These are phyloP conservation scores for Heritiera fomes DNA, from an alignment of 345 rosid genomes.

Conservation along the genomic window DNA sequence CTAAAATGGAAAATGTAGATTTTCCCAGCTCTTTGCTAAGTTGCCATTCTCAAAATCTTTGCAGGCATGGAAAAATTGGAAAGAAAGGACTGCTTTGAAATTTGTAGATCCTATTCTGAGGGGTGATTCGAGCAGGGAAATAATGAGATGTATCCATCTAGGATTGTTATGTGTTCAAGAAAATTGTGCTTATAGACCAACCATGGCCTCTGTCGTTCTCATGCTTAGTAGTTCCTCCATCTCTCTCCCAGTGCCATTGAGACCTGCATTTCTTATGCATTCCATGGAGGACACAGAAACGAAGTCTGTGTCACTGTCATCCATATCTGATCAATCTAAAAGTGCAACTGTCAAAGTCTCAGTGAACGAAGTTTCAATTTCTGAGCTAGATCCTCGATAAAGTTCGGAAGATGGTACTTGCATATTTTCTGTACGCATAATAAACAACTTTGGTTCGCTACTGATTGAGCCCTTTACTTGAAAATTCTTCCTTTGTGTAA, in stretches of 20 bases:
- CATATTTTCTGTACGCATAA: no score
- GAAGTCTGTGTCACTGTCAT: not conserved
- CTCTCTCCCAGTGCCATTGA: slow-evolving; percentile 39
- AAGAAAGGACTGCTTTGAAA: slow-evolving; percentile 28
- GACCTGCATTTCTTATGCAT: slow-evolving; percentile 39
- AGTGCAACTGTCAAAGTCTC: not conserved
- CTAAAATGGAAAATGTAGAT: not conserved
- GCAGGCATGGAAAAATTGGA: slow-evolving; percentile 61
- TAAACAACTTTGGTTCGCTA: not conserved
- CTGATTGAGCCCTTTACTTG: no score
- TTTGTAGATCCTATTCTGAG: slow-evolving; percentile 40
- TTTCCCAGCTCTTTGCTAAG: not conserved
- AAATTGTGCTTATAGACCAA: slow-evolving; percentile 39
- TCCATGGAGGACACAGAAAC: not conserved
- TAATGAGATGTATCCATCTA: slow-evolving; percentile 51
- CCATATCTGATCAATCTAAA: not conserved
- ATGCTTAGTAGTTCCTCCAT: slow-evolving; percentile 45
- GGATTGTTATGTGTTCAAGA: slow-evolving; percentile 61
- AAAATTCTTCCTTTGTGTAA: no score
- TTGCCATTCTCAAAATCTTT: not conserved
- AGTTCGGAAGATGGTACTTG: no score
- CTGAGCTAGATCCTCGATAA: slow-evolving; percentile 23
- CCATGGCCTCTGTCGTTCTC: slow-evolving; percentile 41
- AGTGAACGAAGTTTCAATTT: slow-evolving; percentile 21
- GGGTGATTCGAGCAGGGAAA: slow-evolving; percentile 30